Percentiles rank a stretch among this genome's conserved stretches.
These are phyloP conservation scores for Melampsora abietis-canadensis DNA, from an alignment of 1,284 basidiomycete genomes.

Conservation along the genomic window DNA sequence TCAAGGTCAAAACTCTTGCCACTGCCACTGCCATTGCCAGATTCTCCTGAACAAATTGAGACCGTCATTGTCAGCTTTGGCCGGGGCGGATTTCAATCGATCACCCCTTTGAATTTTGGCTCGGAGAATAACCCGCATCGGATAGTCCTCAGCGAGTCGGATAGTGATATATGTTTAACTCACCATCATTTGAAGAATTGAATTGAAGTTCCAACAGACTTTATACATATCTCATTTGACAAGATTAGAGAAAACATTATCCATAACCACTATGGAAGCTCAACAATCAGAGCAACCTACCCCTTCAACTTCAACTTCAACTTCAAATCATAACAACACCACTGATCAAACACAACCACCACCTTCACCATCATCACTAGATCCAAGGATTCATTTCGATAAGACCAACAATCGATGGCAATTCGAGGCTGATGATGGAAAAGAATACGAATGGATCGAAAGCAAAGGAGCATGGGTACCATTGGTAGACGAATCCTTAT, in stretches of 20 bases:
- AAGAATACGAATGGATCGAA: constrained; percentile 81
- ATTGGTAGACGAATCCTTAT: constrained; percentile 76
- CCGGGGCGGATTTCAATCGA: no score
- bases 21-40: no score
- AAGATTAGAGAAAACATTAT: neutral
- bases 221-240: no score
- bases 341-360: neutral
- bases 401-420: constrained; percentile 74
- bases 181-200: no score
- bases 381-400: constrained; percentile 63
- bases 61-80: no score
- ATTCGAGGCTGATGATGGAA: constrained; percentile 77
- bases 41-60: no score
- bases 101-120: no score
- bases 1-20: no score
- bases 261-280: neutral
- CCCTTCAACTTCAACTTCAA: neutral
- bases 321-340: neutral
- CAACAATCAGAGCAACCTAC: neutral
- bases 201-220: no score
- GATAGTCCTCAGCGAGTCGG: no score
- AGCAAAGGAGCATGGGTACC: constrained; percentile 73
- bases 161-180: no score
- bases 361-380: constrained; percentile 57
- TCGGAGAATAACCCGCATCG: no score